Base-by-base conservation (phyloP, 2,329 filamentous ascomycete species). In the Simplicillium sp. region DNA sequence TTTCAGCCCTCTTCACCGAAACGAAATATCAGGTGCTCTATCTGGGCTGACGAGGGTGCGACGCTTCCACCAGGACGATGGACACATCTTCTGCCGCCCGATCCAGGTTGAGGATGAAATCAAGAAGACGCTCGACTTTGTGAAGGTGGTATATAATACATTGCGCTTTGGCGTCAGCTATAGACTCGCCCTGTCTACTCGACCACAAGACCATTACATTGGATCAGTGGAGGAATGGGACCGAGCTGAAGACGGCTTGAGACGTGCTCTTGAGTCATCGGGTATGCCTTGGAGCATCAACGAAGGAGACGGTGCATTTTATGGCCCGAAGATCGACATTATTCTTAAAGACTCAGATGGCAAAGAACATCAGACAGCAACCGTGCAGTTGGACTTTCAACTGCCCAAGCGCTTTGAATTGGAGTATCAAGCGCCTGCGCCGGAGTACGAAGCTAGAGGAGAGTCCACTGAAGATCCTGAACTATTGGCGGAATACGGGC, bases 311-410 rank as follows among this genome's bases (percentile, higher is more conserved):
- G 87, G 88, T 12, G 87, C 87, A 4, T 94, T 94, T 55, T 94
- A 94, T 54, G 87, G 88, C 0, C 87, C 88, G 28, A 94, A 94
- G 64, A 94, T 94, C 48, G 87, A 94, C 54, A 84, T 94, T 35
- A 78, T 94, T 32, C 62, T 94, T 36, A 77, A 75, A 45, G 87
- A 94, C 55, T 81, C 82, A 1, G 76, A 86, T 53, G 86, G 85
- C 7, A 94, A 90, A 55, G 84, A 88, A 53, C 87, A 94, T 55
- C 87, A 94, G 57, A 86, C 88, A 3, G 88, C 87, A 3, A 94
- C 87, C 0, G 82, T 94, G 38, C 87, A 94, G 65, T 75, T 94
- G 20, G 87, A 94, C 58, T 94, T 94, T 58, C 88, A 94, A 60
- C 70, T 94, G 2, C 87, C 87, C 1, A 84, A 86, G 55, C 77